Conservation (phyloP, 139 green algal genomes). For the Volvox africanus region DNA sequence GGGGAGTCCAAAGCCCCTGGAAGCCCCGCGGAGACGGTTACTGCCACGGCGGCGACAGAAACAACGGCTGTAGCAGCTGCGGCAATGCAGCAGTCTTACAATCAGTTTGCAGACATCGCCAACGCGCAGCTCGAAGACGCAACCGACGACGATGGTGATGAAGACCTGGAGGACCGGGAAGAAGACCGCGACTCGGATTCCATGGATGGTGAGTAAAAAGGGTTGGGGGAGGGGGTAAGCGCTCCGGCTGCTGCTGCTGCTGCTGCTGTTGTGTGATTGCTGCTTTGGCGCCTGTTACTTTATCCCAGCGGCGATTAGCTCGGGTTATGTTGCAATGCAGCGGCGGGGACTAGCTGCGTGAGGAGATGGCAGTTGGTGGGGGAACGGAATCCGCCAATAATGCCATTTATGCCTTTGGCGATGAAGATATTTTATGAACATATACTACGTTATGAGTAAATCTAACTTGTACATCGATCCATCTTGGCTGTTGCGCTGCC, state of each 20-base stretch:
- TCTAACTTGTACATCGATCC: too few species aligned
- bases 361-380: too few species aligned
- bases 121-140: conserved; percentile 20
- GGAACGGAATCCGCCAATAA: too few species aligned
- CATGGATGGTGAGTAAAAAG: neutral
- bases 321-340: too few species aligned
- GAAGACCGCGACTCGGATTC: neutral
- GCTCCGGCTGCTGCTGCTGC: too few species aligned
- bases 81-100: neutral
- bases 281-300: too few species aligned
- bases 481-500: neutral
- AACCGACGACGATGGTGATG: neutral
- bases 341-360: too few species aligned
- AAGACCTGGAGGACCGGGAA: neutral
- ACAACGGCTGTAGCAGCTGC: neutral
- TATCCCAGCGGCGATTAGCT: too few species aligned
- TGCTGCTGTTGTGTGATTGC: too few species aligned
- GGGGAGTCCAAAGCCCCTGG: neutral
- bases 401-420: too few species aligned
- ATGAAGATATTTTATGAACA: too few species aligned
- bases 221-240: neutral
- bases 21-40: neutral
- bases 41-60: neutral
- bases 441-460: too few species aligned
- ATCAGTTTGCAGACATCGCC: conserved; percentile 25